phyloP scores from a whole-genome alignment of 768 basidiomycete genomes.

The Leucosporidium yakuticum region DNA sequence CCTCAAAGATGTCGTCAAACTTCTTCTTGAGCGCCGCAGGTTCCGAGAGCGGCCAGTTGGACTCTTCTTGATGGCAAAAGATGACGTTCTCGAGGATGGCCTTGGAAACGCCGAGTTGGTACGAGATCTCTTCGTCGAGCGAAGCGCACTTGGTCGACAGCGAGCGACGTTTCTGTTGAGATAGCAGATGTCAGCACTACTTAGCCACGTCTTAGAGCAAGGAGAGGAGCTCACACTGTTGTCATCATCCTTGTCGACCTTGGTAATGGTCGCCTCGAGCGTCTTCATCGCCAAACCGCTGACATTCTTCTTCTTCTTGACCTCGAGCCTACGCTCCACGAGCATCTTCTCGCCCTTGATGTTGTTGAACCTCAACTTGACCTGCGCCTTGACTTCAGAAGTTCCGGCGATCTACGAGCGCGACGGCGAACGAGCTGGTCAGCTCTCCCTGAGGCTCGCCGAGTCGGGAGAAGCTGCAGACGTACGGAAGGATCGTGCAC shows the following conservation, averaged over 20 bases:
- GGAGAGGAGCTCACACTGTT: conserved; percentile 42
- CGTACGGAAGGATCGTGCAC: conserved; percentile 70
- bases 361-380: conserved; percentile 85
- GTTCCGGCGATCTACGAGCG: conserved; percentile 76
- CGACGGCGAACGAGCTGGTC: neutral
- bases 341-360: conserved; percentile 86
- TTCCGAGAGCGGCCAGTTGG: conserved; percentile 94
- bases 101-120: conserved; percentile 88
- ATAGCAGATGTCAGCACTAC: neutral
- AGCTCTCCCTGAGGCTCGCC: conserved; percentile 47
- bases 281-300: conserved; percentile 88
- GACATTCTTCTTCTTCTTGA: conserved; percentile 75
- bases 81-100: conserved; percentile 99
- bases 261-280: conserved; percentile 77
- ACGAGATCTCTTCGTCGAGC: conserved; percentile 89
- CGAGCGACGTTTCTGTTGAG: conserved; percentile 58
- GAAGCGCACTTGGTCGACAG: conserved; percentile 98
- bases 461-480: neutral
- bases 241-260: conserved; percentile 61
- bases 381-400: conserved; percentile 98
- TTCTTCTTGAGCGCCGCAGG: conserved; percentile 91
- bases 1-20: conserved; percentile 99
- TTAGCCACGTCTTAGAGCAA: neutral
- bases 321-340: conserved; percentile 80
- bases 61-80: conserved; percentile 99